phyloP scores from a whole-genome alignment of 1,139 yeast genomes.

The Pichia sp. region DNA sequence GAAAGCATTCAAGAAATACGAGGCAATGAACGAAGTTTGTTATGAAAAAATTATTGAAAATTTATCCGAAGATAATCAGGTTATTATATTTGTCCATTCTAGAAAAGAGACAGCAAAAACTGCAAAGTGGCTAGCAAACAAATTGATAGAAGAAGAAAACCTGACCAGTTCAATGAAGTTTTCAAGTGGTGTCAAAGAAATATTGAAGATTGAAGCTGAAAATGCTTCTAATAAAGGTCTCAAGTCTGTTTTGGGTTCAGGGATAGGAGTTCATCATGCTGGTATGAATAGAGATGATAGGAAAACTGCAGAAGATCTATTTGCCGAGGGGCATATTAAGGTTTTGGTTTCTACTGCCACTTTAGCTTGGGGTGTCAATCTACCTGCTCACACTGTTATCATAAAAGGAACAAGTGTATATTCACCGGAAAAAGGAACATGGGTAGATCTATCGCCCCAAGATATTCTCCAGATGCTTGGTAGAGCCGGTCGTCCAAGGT shows the following conservation, averaged over 20 bases:
- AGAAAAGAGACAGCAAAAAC: constrained; percentile 87
- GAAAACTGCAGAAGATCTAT: constrained; percentile 73
- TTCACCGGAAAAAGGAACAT: constrained; percentile 82
- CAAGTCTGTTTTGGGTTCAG: constrained; percentile 58
- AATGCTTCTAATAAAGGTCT: constrained; percentile 51
- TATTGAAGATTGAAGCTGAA: constrained; percentile 61
- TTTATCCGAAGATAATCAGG: constrained; percentile 58
- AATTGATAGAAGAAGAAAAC: constrained; percentile 54
- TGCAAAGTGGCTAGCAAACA: constrained; percentile 68
- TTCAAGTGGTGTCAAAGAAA: constrained; percentile 58
- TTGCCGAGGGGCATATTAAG: constrained; percentile 80
- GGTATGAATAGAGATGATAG: constrained; percentile 77
- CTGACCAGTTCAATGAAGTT: constrained; percentile 43
- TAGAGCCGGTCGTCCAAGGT: constrained; percentile 95
- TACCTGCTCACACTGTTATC: constrained; percentile 95
- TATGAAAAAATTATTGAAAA: constrained; percentile 75
- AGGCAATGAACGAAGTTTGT: constrained; percentile 89
- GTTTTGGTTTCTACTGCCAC: constrained; percentile 93
- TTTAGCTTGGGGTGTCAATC: constrained; percentile 97
- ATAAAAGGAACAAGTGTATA: constrained; percentile 94
- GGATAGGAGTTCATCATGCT: constrained; percentile 94
- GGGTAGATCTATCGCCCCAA: constrained; percentile 89
- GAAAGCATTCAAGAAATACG: constrained; percentile 70
- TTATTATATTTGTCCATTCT: constrained; percentile 89
- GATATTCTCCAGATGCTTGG: constrained; percentile 95